These are phyloP conservation scores for Silene vulgaris DNA, from an alignment of 179 eudicot genomes.

Conservation along the genomic window DNA sequence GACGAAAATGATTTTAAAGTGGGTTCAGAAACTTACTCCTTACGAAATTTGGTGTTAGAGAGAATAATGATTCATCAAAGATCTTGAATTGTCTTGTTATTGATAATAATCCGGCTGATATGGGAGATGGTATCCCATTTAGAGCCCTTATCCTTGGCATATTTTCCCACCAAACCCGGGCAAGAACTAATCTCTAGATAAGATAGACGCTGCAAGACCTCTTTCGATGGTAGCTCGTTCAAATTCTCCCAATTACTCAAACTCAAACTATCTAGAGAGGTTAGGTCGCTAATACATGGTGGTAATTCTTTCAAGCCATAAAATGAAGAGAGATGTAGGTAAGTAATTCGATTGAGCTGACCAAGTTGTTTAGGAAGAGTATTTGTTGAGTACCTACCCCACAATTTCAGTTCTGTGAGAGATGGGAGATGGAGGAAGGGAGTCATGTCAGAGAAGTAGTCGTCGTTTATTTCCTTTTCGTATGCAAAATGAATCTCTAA, in stretches of 20 bases:
- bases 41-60: not conserved
- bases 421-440: not conserved
- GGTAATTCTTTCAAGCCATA: conserved; percentile 12
- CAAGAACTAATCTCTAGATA: not conserved
- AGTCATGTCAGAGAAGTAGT: not conserved
- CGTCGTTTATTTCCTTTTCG: not conserved
- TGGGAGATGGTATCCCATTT: conserved; percentile 17
- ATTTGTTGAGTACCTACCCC: not conserved
- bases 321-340: not conserved
- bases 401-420: not conserved
- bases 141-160: not conserved
- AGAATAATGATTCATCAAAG: not conserved
- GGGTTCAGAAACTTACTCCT: not conserved
- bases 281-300: conserved; percentile 1
- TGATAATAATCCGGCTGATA: not conserved
- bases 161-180: conserved; percentile 12
- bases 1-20: too few species aligned
- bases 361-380: conserved; percentile 13
- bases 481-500: not conserved
- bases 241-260: not conserved
- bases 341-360: not conserved
- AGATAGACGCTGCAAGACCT: not conserved
- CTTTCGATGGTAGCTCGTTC: conserved; percentile 10
- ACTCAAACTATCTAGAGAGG: not conserved
- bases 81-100: not conserved